phyloP scores from a whole-genome alignment of 2,329 filamentous ascomycete genomes.

The Curvularia verruculosa region DNA sequence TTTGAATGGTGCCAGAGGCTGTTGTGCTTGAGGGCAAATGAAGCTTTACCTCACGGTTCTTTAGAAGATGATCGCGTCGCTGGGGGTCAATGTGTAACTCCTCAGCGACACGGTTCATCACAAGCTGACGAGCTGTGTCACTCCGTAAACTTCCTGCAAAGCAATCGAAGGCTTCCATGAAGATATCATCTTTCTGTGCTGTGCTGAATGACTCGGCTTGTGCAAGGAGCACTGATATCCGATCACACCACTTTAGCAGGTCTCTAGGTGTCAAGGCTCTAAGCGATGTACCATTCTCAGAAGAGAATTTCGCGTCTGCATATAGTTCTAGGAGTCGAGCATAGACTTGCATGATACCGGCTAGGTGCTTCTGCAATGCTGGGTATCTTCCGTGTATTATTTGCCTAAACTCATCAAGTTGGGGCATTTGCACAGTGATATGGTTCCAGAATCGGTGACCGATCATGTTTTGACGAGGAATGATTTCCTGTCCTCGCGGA shows the following conservation, averaged over 20 bases:
- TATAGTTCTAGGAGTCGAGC: slow-evolving; percentile 51
- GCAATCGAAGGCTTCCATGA: slow-evolving; percentile 90
- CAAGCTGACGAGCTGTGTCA: slow-evolving; percentile 61
- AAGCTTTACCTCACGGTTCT: slow-evolving; percentile 71
- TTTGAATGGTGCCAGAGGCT: slow-evolving; percentile 37
- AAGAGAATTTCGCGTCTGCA: slow-evolving; percentile 54
- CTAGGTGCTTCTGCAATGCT: slow-evolving; percentile 64
- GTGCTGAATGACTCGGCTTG: slow-evolving; percentile 67
- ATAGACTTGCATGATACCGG: slow-evolving; percentile 64
- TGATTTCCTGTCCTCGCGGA: slow-evolving; percentile 71
- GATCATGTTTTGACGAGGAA: slow-evolving; percentile 72
- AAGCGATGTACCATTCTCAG: slow-evolving; percentile 61
- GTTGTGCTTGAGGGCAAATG: slow-evolving; percentile 48
- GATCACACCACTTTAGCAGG: slow-evolving; percentile 87
- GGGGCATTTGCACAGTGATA: slow-evolving; percentile 71
- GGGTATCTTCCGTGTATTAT: slow-evolving; percentile 76
- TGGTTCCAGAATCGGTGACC: slow-evolving; percentile 86
- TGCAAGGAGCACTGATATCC: slow-evolving; percentile 71
- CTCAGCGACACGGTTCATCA: slow-evolving; percentile 77
- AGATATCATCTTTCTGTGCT: slow-evolving; percentile 81
- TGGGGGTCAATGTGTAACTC: slow-evolving; percentile 87
- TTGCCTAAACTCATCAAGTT: slow-evolving; percentile 71
- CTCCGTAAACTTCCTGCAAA: slow-evolving; percentile 83
- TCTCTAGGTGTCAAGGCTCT: slow-evolving; percentile 75
- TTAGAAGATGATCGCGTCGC: slow-evolving; percentile 77